phyloP scores from a whole-genome alignment of 2,329 filamentous ascomycete genomes.

The Claviceps humidiphila region DNA sequence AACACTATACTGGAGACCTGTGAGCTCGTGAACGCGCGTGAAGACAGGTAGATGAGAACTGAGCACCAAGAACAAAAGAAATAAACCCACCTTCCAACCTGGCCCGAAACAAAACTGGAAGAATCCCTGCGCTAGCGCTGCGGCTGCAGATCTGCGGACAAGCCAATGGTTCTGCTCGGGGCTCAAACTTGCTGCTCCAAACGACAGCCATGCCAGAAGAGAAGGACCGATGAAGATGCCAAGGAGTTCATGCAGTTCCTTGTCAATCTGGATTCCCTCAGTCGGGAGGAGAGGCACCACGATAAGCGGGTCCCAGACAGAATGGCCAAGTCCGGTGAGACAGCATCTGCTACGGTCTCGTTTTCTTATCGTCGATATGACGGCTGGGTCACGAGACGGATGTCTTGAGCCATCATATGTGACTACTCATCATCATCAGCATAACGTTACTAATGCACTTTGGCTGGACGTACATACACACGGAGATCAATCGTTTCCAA shows the following conservation, averaged over 20 bases:
- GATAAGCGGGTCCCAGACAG: conserved; percentile 2
- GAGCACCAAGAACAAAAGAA: background rate
- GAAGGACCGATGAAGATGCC: background rate
- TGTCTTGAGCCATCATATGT: background rate
- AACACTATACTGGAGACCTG: background rate
- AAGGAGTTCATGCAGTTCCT: background rate
- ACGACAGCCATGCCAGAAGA: conserved; percentile 1
- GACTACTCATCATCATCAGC: background rate
- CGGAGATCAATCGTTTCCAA: conserved; percentile 3
- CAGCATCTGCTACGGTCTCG: conserved; percentile 2
- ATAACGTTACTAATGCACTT: background rate
- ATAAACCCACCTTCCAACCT: background rate
- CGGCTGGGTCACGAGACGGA: background rate
- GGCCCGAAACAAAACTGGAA: conserved; percentile 1
- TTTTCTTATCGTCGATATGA: background rate
- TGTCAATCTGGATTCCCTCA: background rate
- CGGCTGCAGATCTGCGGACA: conserved; percentile 12
- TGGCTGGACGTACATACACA: background rate
- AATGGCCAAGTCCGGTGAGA: conserved; percentile 1
- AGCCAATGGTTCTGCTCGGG: conserved; percentile 9
- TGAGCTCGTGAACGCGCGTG: background rate
- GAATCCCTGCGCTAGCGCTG: conserved; percentile 8
- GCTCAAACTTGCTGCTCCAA: background rate
- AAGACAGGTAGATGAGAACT: background rate
- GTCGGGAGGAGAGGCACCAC: conserved; percentile 1